These are phyloP conservation scores for Aspergillus unguis DNA, from an alignment of 2,329 filamentous ascomycete species.

Conservation along the genomic window DNA sequence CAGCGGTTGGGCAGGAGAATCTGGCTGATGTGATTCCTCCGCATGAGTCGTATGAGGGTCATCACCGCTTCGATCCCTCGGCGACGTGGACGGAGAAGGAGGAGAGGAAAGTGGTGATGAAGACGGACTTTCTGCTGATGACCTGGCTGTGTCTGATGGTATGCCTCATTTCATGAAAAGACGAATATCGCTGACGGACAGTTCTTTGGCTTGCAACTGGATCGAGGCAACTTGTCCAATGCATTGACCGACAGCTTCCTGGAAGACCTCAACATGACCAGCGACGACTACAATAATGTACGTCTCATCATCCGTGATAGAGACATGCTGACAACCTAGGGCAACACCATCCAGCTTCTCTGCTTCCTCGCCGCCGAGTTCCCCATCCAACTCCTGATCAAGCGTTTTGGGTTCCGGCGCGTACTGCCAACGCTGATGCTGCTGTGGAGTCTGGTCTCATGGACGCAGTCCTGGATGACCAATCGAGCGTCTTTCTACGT, in stretches of 20 bases:
- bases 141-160: conserved; percentile 25
- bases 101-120: conserved; percentile 47
- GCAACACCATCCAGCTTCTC: conserved; percentile 24
- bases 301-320: background rate
- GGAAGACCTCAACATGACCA: conserved; percentile 31
- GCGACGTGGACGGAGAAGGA: conserved; percentile 36
- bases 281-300: conserved; percentile 40
- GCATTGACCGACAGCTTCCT: conserved; percentile 39
- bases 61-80: conserved; percentile 25
- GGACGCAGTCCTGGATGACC: conserved; percentile 34
- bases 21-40: conserved; percentile 27
- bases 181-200: conserved; percentile 1
- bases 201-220: conserved; percentile 35
- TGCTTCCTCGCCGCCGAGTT: conserved; percentile 39
- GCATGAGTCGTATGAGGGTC: conserved; percentile 28
- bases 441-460: conserved; percentile 44
- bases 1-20: conserved; percentile 24
- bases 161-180: background rate
- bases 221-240: conserved; percentile 35
- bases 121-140: conserved; percentile 34
- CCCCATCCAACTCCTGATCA: conserved; percentile 47
- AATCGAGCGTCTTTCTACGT: conserved; percentile 36
- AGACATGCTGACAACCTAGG: conserved; percentile 8
- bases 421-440: conserved; percentile 48
- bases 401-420: conserved; percentile 45